Base-by-base conservation (phyloP, 1,139 yeast species). In the Ashbya aceris region DNA sequence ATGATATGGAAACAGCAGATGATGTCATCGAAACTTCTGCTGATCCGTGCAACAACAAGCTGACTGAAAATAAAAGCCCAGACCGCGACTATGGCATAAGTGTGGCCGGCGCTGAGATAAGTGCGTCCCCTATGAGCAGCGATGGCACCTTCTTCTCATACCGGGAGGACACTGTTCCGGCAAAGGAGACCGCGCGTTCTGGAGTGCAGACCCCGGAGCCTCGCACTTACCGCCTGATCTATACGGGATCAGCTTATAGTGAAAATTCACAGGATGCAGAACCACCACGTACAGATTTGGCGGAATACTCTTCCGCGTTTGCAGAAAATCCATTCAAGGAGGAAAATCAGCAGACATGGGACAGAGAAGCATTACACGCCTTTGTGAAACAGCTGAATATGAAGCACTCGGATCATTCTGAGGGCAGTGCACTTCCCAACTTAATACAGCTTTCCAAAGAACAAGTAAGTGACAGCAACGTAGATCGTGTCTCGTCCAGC, bases 191-290 rank as follows among this genome's bases (percentile, higher is more conserved):
- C 23, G 23, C 23, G 23, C 23, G 23, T 17, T 3, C 23, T 17
- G 23, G 6, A 17, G 3, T 17, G 23, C 5, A 32, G n/a, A 4
- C 23, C 4, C 12, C 4, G 5, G 35, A 32, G 20, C 20, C 13
- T 13, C n/a, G 36, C 9, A 39, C 30, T 27, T 44, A 40, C 28
- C 23, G 40, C 33, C 12, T 46, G 10, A 30, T 38, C 1, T 38
- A 42, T 17, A 33, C 47, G 4, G 47, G 43, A n/a, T 44, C 49
- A 7, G 41, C 35, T 5, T 46, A 46, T 31, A 42, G 45, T 30
- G 11, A 32, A 3, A 39, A 42, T 8, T 42, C 45, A 7, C 31
- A 36, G 12, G 43, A 41, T 4, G 39, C 29, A 39, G 33, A 33
- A 27, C 32, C 13, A 17, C 13, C 8, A 27, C 29, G 28, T 7